phyloP scores from a whole-genome alignment of 495 filamentous ascomycete species.

The Lophiostoma macrostomum region DNA sequence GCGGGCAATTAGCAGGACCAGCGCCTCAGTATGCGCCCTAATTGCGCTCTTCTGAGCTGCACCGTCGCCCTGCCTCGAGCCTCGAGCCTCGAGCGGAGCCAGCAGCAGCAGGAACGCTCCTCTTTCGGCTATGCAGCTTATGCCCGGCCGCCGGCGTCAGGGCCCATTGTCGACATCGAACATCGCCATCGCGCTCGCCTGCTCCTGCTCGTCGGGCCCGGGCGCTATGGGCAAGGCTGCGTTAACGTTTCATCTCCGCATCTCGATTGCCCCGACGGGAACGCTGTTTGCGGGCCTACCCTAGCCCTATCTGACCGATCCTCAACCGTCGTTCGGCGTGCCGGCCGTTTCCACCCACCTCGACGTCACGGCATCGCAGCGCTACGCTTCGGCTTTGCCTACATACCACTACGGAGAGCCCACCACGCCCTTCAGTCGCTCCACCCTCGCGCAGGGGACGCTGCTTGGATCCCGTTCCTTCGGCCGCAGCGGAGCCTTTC shows the following conservation, averaged over 20 bases:
- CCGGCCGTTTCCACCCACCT: neutral
- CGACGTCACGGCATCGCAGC: neutral
- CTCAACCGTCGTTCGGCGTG: neutral
- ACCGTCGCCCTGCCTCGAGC: conserved; percentile 14
- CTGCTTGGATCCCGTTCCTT: too few relatives aligned
- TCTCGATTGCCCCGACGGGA: conserved; percentile 6
- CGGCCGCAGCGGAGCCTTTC: too few relatives aligned
- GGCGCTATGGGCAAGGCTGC: conserved; percentile 8
- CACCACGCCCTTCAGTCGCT: too few relatives aligned
- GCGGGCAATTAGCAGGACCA: conserved; percentile 16
- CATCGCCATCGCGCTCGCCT: too few relatives aligned
- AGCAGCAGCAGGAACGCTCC: neutral
- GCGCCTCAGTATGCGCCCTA: conserved; percentile 11
- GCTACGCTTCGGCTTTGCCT: too few relatives aligned
- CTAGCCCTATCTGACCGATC: conserved; percentile 1
- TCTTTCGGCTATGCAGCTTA: conserved; percentile 16
- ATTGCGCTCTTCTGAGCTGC: conserved; percentile 8
- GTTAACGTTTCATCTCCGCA: conserved; percentile 33
- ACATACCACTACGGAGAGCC: too few relatives aligned
- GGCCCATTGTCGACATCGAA: too few relatives aligned
- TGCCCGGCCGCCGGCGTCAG: neutral
- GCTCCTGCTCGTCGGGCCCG: neutral
- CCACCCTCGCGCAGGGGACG: too few relatives aligned
- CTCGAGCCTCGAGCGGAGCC: neutral
- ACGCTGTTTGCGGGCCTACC: conserved; percentile 12